Evolutionary conservation across 2,329 filamentous ascomycete genomes (phyloP), one percentile per base, ranked within the genome.

Genomic region (Aspergillus hortae): DNA sequence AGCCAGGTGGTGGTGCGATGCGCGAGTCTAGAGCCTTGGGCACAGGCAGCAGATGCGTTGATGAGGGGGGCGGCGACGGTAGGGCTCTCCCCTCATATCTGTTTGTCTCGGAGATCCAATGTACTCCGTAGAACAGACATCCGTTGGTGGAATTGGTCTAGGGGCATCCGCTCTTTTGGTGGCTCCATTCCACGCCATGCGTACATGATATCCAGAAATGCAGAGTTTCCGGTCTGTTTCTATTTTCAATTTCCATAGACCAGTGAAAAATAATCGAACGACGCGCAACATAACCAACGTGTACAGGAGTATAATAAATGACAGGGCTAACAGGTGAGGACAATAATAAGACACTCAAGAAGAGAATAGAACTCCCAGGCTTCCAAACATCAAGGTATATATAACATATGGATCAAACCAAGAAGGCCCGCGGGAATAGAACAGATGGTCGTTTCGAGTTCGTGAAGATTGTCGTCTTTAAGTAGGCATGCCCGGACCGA

Each of bases 381-480:
- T n/a, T 41, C 32, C 21, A 51, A 23, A 32, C 27, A 30, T 30
- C 27, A 9, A 30, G 27, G 27, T 30, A 3, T 30, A 30, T 30
- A 30, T 30, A 30, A 11, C 7, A 30, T 30, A 30, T 30, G 27
- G 10, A 30, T 10, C 27, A 30, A 30, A 11, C 27, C 27, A 30
- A 17, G 12, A 38, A n/a, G 40, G n/a, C 40, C 17, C 19, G 40
- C 40, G 17, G 40, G 4, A 21, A 42, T 25, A 42, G 11, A 17
- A 12, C 35, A 48, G 46, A 25, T 10, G 35, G 35, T 41, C 46
- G 44, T 42, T 46, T 25, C 35, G 35, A 32, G 36, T 32, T 45
- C 45, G 46, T 48, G 10, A 32, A 23, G 25, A 41, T 19, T 14
- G 46, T 41, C 41, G 51, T 44, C 15, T 40, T 38, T 25, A 40